Conservation (phyloP, 805 yeast species). For the Candida manassasensis region DNA sequence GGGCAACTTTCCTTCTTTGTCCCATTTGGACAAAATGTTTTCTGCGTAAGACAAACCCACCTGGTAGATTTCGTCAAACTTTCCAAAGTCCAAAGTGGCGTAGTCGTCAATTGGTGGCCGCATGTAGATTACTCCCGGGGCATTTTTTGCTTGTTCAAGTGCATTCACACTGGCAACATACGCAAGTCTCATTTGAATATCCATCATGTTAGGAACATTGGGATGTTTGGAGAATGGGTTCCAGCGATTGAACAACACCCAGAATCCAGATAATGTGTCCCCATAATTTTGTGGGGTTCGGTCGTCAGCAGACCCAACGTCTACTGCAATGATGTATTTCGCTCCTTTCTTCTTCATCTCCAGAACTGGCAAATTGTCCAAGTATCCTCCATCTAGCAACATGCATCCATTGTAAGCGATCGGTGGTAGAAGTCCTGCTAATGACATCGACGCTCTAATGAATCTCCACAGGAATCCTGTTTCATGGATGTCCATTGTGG, state of each 20-base stretch:
- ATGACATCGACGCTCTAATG: constrained; percentile 92
- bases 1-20: constrained; percentile 53
- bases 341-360: constrained; percentile 93
- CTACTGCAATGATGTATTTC: constrained; percentile 81
- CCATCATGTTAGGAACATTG: constrained; percentile 90
- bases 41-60: constrained; percentile 79
- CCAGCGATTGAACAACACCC: constrained; percentile 85
- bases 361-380: constrained; percentile 86
- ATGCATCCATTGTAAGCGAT: constrained; percentile 84
- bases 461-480: constrained; percentile 95
- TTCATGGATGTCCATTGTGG: constrained; percentile 91
- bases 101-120: constrained; percentile 93
- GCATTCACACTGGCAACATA: constrained; percentile 96
- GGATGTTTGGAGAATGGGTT: constrained; percentile 88
- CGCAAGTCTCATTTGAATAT: constrained; percentile 86
- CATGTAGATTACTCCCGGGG: constrained; percentile 80
- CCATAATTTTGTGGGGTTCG: constrained; percentile 87
- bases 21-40: constrained; percentile 47
- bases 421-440: constrained; percentile 91
- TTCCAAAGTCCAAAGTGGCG: constrained; percentile 88
- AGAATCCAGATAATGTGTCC: constrained; percentile 84
- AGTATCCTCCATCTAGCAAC: constrained; percentile 94
- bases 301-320: constrained; percentile 94
- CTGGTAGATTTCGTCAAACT: constrained; percentile 81
- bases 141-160: constrained; percentile 75